Base-by-base conservation (phyloP, 1,139 yeast genomes). In the Keqinozyma sinolaborantium region DNA sequence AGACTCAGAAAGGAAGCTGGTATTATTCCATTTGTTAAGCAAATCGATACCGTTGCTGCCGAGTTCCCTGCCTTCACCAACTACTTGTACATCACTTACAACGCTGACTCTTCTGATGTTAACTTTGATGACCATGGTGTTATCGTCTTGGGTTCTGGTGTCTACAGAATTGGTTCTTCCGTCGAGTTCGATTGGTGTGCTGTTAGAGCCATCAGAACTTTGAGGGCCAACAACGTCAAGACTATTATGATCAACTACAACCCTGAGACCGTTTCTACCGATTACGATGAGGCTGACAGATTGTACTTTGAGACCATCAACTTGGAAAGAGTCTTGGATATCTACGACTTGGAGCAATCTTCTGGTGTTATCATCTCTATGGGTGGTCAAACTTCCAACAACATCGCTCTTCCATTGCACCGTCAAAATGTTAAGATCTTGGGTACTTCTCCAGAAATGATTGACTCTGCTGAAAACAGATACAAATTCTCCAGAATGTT, bases 331-430 rank as follows among this genome's bases (percentile, higher is more conserved):
- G 95, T 92, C 16, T 72, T 92, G 61, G 98, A 92, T 69, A 90
- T 92, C 47, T 92, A 94, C 57, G 97, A 92, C 59, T 69, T 88
- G 45, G 98, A 94, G 70, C 77, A 79, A 51, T 83, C 96, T 30
- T 65, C 81, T 13, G 98, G 98, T 70, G 97, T 92, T 41, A 82
- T 92, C 45, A 87, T 92, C 45, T 84, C 97, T 41, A 88, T 92
- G 95, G 98, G 98, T 74, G 98, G 98, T 58, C 98, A 94, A 70
- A 86, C 96, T 27, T 87, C 97, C 6, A 88, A 92, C 69, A 92
- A 92, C 62, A 92, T 92, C 69, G 98, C 98, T 21, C 74, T 92
- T 58, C 81, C 90, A 41, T 73, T 92, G 53, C 92, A 90, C 65
- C 83, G 97, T 64, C 95, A 90, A 67, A 87, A 87, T 56, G 97